Conservation (phyloP, 768 basidiomycete species). For the Calocybe gangraenosa region DNA sequence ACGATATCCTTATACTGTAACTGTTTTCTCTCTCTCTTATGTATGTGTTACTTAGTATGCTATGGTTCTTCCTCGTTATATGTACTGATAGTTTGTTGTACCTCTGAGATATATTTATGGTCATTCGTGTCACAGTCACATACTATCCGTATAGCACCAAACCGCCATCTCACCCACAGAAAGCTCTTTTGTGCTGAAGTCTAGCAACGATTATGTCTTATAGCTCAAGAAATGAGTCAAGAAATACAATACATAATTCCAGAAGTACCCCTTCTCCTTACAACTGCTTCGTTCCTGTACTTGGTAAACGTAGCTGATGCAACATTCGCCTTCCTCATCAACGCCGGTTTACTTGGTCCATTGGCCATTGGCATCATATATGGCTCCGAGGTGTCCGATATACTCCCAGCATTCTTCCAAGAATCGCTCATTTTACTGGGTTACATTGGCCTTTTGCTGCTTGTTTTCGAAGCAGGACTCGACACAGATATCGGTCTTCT, state of each 20-base stretch:
- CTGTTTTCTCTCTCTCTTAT: not conserved
- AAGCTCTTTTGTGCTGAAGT: too few species aligned
- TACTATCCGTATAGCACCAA: too few species aligned
- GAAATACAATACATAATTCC: constrained; percentile 32
- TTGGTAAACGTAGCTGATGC: constrained; percentile 45
- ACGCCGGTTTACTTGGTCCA: constrained; percentile 48
- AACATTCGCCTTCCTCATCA: constrained; percentile 33
- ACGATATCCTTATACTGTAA: not conserved
- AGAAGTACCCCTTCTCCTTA: constrained; percentile 34
- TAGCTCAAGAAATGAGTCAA: too few species aligned
- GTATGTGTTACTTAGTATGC: not conserved
- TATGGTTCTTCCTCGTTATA: not conserved
- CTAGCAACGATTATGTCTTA: too few species aligned
- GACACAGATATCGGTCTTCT: constrained; percentile 44
- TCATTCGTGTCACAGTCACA: too few species aligned
- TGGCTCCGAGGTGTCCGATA: constrained; percentile 44
- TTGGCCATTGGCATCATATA: constrained; percentile 53
- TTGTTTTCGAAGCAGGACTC: constrained; percentile 60
- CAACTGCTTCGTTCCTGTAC: constrained; percentile 50
- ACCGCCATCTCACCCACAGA: too few species aligned
- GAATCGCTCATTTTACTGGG: constrained; percentile 40
- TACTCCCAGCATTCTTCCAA: constrained; percentile 38
- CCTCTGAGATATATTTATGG: not conserved
- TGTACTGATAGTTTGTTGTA: not conserved
- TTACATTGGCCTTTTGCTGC: constrained; percentile 42